These are phyloP conservation scores for Polyporus tsugae DNA, from an alignment of 1,284 basidiomycete genomes.

Conservation along the genomic window DNA sequence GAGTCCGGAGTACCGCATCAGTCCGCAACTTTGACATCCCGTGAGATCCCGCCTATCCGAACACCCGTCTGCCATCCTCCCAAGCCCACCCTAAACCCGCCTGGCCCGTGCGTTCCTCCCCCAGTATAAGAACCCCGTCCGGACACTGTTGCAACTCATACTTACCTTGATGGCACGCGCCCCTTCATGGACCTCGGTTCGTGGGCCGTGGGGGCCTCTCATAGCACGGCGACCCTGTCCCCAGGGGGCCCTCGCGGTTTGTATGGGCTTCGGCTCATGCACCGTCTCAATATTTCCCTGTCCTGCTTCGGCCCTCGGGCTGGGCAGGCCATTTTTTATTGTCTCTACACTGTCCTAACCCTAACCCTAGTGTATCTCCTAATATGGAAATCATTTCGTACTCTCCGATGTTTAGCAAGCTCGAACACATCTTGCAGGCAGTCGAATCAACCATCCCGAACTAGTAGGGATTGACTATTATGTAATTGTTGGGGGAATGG, in stretches of 20 bases:
- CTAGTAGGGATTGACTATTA: too few relatives aligned
- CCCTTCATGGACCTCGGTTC: constrained; percentile 50
- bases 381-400: constrained; percentile 23
- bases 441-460: not conserved
- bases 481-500: not conserved
- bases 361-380: constrained; percentile 38
- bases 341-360: constrained; percentile 38
- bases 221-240: constrained; percentile 81
- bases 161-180: constrained; percentile 50
- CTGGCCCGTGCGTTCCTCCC: constrained; percentile 41
- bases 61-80: not conserved
- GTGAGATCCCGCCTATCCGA: not conserved
- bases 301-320: constrained; percentile 60
- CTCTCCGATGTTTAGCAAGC: not conserved
- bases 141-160: constrained; percentile 41
- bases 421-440: not conserved
- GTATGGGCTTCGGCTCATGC: constrained; percentile 73
- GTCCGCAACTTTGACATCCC: not conserved
- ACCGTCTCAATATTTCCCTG: constrained; percentile 78
- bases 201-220: constrained; percentile 56
- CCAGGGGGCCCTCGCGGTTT: constrained; percentile 54
- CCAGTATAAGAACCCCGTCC: constrained; percentile 35
- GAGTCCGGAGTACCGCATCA: not conserved
- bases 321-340: constrained; percentile 46
- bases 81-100: constrained; percentile 36